Percentiles rank a stretch among this genome's conserved stretches.
phyloP scores from a whole-genome alignment of 768 basidiomycete genomes.

The Russula sp. region DNA sequence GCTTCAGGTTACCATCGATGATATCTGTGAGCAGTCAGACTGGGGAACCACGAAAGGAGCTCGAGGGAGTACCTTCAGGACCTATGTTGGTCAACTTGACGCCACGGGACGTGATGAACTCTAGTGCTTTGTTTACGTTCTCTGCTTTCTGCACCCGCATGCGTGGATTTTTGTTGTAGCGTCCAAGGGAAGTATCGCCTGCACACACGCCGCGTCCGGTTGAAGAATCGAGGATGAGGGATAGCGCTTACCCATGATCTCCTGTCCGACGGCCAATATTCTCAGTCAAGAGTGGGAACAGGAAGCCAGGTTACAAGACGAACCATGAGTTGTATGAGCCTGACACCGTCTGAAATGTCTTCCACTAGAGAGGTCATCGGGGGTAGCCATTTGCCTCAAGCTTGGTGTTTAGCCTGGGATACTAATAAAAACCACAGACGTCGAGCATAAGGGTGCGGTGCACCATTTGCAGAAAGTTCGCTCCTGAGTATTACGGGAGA shows the following conservation, averaged over 20 bases:
- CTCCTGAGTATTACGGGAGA: conserved; percentile 50
- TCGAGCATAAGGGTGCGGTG: conserved; percentile 22
- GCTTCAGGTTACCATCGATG: conserved; percentile 97
- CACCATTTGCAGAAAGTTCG: conserved; percentile 91
- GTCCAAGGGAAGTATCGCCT: conserved; percentile 91
- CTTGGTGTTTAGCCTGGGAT: conserved; percentile 87
- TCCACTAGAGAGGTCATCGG: conserved; percentile 85
- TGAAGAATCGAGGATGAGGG: conserved; percentile 9
- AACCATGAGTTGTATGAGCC: conserved; percentile 93
- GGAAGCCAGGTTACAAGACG: conserved; percentile 18
- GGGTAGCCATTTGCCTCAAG: conserved; percentile 78
- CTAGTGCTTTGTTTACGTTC: conserved; percentile 95
- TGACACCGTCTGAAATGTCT: conserved; percentile 93
- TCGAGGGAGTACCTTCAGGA: conserved; percentile 66
- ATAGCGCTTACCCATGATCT: conserved; percentile 81
- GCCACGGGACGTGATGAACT: conserved; percentile 91
- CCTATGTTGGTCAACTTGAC: conserved; percentile 98
- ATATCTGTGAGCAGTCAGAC: conserved; percentile 61
- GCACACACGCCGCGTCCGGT: conserved; percentile 8
- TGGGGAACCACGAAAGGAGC: not conserved
- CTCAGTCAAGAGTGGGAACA: conserved; percentile 12
- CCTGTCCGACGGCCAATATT: conserved; percentile 47
- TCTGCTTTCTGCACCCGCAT: conserved; percentile 97
- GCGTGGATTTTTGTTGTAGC: conserved; percentile 85
- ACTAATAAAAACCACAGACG: conserved; percentile 23